Base-by-base conservation (phyloP, 2,329 filamentous ascomycete genomes). In the Fusarium nurragi region DNA sequence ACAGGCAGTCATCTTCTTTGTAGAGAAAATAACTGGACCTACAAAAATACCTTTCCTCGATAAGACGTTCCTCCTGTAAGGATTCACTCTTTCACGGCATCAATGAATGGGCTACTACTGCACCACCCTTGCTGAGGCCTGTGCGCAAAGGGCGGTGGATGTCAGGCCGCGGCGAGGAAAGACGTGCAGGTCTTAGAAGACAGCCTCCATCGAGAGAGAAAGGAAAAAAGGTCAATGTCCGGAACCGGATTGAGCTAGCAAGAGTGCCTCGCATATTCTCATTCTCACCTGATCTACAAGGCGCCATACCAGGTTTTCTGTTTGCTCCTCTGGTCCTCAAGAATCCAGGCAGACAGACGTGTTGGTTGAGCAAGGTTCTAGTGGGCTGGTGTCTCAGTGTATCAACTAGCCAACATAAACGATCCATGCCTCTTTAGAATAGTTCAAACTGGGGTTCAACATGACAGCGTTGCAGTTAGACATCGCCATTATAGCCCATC, bases 81-180 rank as follows among this genome's bases (percentile, higher is more conserved):
- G 16, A 9, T 10, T 34, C 5, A 11, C 32, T 18, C 16, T 34
- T 34, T 16, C 9, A 34, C 10, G 16, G 9, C n/a, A 12, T 51
- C n/a, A 34, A 32, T 6, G 21, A 25, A 44, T 14, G n/a, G 28
- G 19, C 25, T 18, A 26, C 23, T n/a, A n/a, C n/a, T n/a, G 30
- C 25, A 18, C 39, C 25, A 32, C 14, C 30, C 23, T 36, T 44
- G 23, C 22, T 41, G 19, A 19, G 50, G 64, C 60, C 64, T 67
- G 64, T 65, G 64, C 64, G 54, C 54, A 69, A 70, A 67, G 47
- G 60, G 67, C 67, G 67, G 67, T 70, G 62, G 65, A 53, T 38
- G 34, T 54, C 22, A 43, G 51, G 45, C 47, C 18, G 12, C 22
- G 22, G 28, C 14, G 39, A 48, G 37, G 48, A 52, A 28, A 19